phyloP scores from a whole-genome alignment of 1,284 basidiomycete species.

The Puccinia sorghi region DNA sequence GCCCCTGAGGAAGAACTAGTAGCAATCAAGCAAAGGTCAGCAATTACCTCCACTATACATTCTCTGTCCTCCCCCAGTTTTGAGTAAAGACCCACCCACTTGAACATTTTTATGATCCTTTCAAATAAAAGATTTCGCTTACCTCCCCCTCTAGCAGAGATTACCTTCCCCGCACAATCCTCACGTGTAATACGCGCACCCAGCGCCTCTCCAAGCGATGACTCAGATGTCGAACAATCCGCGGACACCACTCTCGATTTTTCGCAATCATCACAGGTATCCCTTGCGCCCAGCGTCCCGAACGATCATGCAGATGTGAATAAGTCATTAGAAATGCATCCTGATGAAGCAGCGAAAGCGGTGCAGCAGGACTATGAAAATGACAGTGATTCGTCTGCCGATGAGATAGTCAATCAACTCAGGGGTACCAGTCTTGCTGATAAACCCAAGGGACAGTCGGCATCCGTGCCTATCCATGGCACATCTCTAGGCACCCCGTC shows the following conservation, averaged over 20 bases:
- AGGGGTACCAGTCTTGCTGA: conserved; percentile 16
- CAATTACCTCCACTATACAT: background rate
- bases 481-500: background rate
- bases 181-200: background rate
- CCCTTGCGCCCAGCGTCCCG: background rate
- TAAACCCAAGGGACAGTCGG: background rate
- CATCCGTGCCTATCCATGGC: background rate
- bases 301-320: background rate
- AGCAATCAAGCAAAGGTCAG: conserved; percentile 16
- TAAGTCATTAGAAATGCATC: background rate
- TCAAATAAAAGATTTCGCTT: background rate
- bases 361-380: background rate
- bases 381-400: conserved; percentile 19
- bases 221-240: conserved; percentile 1
- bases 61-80: background rate
- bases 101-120: background rate
- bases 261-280: background rate
- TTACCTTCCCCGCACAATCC: background rate
- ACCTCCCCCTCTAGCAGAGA: background rate
- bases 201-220: background rate
- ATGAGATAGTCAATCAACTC: conserved; percentile 40
- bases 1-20: conserved; percentile 38
- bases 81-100: background rate
- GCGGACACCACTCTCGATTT: background rate
- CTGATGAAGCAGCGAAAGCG: background rate